Evolutionary conservation across 208 protist genomes (phyloP).

Genomic region (Acanthamoeba triangularis): DNA sequence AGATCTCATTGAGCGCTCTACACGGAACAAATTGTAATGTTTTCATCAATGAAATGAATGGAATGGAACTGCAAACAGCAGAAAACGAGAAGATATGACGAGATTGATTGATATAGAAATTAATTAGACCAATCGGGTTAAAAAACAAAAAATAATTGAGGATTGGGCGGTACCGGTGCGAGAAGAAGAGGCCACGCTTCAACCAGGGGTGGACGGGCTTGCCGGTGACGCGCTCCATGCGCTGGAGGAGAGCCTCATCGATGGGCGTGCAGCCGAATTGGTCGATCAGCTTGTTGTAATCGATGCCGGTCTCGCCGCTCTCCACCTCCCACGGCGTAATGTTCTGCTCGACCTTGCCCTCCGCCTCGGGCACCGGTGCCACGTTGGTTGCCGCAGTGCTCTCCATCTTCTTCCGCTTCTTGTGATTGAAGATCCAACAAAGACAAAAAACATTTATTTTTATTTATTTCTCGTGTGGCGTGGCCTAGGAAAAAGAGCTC

Average conservation of each 20-base stretch:
- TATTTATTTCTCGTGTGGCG: neutral
- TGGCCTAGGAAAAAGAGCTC: neutral
- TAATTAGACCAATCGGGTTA: neutral
- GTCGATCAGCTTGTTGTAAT: conserved; percentile 93
- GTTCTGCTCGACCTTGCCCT: neutral
- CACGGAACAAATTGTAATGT: neutral
- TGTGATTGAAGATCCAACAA: neutral
- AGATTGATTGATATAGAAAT: neutral
- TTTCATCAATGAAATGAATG: neutral
- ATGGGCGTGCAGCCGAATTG: conserved; percentile 91
- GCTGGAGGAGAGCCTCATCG: conserved; percentile 84
- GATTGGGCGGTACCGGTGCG: conserved; percentile 94
- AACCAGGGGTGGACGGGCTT: conserved; percentile 95
- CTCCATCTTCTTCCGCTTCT: neutral
- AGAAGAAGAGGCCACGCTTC: conserved; percentile 97
- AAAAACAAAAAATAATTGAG: neutral
- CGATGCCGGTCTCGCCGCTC: conserved; percentile 79
- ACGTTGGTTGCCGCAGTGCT: neutral
- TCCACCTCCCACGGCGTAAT: conserved; percentile 81
- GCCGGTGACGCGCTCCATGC: conserved; percentile 88
- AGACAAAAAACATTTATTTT: neutral
- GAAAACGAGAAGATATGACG: too few relatives aligned
- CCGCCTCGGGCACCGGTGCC: neutral
- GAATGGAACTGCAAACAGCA: too few relatives aligned
- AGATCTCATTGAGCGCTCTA: conserved; percentile 88